Base-by-base conservation (phyloP, 2,329 filamentous ascomycete species). In the Zopfia rhizophila region DNA sequence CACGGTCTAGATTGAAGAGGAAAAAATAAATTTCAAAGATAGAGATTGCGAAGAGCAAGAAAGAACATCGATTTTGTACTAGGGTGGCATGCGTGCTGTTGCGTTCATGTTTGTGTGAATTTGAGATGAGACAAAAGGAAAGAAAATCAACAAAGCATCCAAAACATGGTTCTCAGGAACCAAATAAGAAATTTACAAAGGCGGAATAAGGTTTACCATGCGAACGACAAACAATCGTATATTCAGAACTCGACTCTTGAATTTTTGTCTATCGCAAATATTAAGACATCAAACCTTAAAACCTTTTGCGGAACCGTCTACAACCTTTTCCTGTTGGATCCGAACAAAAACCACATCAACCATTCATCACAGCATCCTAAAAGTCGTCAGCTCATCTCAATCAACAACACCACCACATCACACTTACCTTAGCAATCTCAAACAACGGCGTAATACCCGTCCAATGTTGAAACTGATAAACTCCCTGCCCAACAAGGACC, bases 391-490 rank as follows among this genome's bases (percentile, higher is more conserved):
- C 18, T 14, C 22, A 14, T 5, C 13, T 33, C 17, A 3, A 27
- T 4, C 37, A 37, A 18, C 7, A 10, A 14, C 8, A 11, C 10
- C 18, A 7, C 16, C 11, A 4, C n/a, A 12, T 12, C 13, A 33
- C 8, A 71, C 76, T 73, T 60, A 81, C 80, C 58, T 87, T 82
- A 23, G 89, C 89, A 68, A 88, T 81, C 5, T 78, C 74, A 70
- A 90, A 93, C 31, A 90, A 68, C 7, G 90, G 89, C 45, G 76
- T 82, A 58, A 96, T 91, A 19, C 84, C 90, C 1, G 90, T 95
- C 91, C 91, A 96, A 43, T 87, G 81, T 73, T 90, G 82, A 72
- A 91, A 93, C 85, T 96, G 93, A 75, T 92, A 89, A 33, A 86
- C 75, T 1, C 83, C 94, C 73, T 99, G 94, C 4, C 89, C 90